phyloP scores from a whole-genome alignment of 106 monocot species.

The Platanthera zijinensis region DNA sequence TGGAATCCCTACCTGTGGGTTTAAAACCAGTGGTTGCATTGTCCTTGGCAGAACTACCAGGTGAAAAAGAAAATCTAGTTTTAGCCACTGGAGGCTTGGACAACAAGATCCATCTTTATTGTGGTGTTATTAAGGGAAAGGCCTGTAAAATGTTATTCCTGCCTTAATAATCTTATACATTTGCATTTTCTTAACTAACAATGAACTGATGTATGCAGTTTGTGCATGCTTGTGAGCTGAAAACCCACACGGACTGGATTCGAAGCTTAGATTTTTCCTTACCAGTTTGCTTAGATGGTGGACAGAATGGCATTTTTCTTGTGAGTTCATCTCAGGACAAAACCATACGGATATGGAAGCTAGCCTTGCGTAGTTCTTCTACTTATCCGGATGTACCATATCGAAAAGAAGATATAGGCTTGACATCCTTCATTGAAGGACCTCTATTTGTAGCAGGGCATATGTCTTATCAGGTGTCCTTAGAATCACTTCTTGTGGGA shows the following conservation, averaged over 20 bases:
- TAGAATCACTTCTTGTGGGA: constrained; percentile 90
- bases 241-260: constrained; percentile 96
- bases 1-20: constrained; percentile 63
- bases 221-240: constrained; percentile 66
- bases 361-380: constrained; percentile 31
- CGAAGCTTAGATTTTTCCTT: constrained; percentile 91
- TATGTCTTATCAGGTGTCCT: constrained; percentile 55
- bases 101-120: constrained; percentile 86
- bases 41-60: constrained; percentile 61
- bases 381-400: constrained; percentile 13
- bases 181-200: background rate
- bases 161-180: background rate
- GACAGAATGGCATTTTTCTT: constrained; percentile 52
- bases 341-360: constrained; percentile 95
- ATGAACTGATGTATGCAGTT: constrained; percentile 45
- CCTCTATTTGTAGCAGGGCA: constrained; percentile 53
- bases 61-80: constrained; percentile 32
- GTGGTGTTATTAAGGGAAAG: constrained; percentile 54
- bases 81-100: constrained; percentile 95
- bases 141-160: constrained; percentile 27
- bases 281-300: constrained; percentile 36
- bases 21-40: constrained; percentile 92
- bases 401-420: constrained; percentile 36
- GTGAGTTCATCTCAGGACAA: constrained; percentile 95
- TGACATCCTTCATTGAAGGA: constrained; percentile 89